A percentile compares a stretch with the other conserved stretches of the same genome.
phyloP scores from a whole-genome alignment of 441 rosid species.

The Mallotus japonicus region DNA sequence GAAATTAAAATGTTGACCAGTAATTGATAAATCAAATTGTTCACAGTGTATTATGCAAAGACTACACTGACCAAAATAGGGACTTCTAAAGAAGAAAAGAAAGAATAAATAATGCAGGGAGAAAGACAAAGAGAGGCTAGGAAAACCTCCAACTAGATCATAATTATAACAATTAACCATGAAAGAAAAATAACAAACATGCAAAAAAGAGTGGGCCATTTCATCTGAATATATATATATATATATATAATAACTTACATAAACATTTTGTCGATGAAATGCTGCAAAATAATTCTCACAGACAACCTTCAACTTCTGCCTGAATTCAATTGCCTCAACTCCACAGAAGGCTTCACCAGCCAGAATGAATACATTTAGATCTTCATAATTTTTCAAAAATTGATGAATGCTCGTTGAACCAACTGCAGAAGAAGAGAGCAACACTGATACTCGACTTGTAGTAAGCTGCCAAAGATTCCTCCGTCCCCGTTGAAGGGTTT shows the following conservation, averaged over 20 bases:
- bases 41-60: neutral
- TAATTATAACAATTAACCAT: neutral
- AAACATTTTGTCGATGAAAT: conserved; percentile 86
- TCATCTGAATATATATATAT: too few species aligned
- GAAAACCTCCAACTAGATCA: conserved; percentile 8
- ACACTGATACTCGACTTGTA: conserved; percentile 84
- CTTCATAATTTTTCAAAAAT: conserved; percentile 91
- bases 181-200: neutral
- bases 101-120: neutral
- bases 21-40: neutral
- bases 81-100: neutral
- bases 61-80: neutral
- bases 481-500: conserved; percentile 86
- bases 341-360: conserved; percentile 99
- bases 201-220: neutral
- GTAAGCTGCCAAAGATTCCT: conserved; percentile 98
- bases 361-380: conserved; percentile 76
- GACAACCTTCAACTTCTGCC: conserved; percentile 87
- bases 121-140: neutral
- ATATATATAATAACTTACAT: conserved; percentile 46
- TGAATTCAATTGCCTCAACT: conserved; percentile 85
- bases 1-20: neutral
- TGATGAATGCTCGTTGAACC: conserved; percentile 91
- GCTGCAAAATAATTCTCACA: conserved; percentile 81
- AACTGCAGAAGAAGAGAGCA: conserved; percentile 87